Evolutionary conservation across 2,329 filamentous ascomycete genomes (phyloP).

Genomic region (Penicillium polonicum): DNA sequence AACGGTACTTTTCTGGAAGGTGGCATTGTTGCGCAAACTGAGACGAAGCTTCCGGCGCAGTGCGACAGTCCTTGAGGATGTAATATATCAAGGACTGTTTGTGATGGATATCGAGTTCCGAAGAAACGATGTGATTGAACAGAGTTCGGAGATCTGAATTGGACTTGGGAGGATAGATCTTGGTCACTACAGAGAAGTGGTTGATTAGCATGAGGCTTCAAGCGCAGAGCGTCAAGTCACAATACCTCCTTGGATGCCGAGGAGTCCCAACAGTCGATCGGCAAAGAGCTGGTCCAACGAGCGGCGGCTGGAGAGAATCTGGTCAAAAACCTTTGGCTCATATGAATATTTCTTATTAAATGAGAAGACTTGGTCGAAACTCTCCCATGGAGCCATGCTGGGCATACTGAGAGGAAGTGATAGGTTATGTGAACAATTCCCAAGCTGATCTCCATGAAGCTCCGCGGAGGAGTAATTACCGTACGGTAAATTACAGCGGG

Average conservation of each 20-base stretch:
- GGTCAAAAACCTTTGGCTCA: slow-evolving; percentile 58
- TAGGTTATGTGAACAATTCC: slow-evolving; percentile 4
- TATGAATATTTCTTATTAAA: slow-evolving; percentile 61
- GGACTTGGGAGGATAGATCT: slow-evolving; percentile 71
- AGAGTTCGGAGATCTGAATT: slow-evolving; percentile 67
- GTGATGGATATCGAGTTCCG: slow-evolving; percentile 66
- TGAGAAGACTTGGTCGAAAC: slow-evolving; percentile 68
- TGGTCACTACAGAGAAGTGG: slow-evolving; percentile 47
- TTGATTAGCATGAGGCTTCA: slow-evolving; percentile 13
- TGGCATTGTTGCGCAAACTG: slow-evolving; percentile 64
- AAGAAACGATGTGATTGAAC: slow-evolving; percentile 67
- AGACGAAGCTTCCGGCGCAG: slow-evolving; percentile 50
- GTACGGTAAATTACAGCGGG: slow-evolving; percentile 14
- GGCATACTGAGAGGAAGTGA: slow-evolving; percentile 3
- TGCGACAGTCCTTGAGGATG: slow-evolving; percentile 71
- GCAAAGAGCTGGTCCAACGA: slow-evolving; percentile 71
- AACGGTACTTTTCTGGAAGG: slow-evolving; percentile 72
- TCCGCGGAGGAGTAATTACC: slow-evolving; percentile 21
- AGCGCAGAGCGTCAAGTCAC: slow-evolving; percentile 19
- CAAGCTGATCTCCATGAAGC: slow-evolving; percentile 8
- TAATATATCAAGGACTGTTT: slow-evolving; percentile 84
- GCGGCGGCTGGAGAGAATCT: slow-evolving; percentile 67
- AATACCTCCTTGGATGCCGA: slow-evolving; percentile 69
- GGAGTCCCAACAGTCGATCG: slow-evolving; percentile 69
- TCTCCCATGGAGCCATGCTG: slow-evolving; percentile 52